Evolutionary conservation across 768 basidiomycete genomes (phyloP).

Genomic region (Lactarius akahatsu): DNA sequence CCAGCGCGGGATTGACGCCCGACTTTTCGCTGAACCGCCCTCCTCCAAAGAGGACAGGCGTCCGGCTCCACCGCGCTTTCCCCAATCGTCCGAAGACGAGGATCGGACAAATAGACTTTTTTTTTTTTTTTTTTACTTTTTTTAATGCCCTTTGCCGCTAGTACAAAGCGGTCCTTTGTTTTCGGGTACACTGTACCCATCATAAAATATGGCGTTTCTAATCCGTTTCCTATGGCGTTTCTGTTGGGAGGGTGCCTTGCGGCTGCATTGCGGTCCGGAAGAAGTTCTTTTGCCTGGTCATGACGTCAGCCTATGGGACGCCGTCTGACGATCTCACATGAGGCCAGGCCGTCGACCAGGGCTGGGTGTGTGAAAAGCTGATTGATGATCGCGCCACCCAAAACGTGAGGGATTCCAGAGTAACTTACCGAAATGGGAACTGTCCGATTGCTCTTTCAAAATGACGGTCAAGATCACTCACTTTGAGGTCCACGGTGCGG

Average conservation of each 20-base stretch:
- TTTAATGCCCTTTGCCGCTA: background rate
- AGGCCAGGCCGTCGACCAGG: background rate
- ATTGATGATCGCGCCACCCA: background rate
- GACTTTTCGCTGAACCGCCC: slow-evolving; percentile 30
- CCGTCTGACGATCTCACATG: background rate
- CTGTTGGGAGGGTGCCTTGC: background rate
- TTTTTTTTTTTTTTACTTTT: background rate
- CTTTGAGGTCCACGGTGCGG: slow-evolving; percentile 57
- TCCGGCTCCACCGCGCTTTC: slow-evolving; percentile 5
- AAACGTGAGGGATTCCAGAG: too few relatives aligned
- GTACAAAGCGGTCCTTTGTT: background rate
- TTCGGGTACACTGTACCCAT: background rate
- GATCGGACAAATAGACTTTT: slow-evolving; percentile 15
- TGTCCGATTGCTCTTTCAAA: background rate
- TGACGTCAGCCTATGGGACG: background rate
- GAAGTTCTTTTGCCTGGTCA: background rate
- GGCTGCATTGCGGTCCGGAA: background rate
- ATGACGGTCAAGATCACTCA: slow-evolving; percentile 50
- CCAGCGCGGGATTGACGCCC: slow-evolving; percentile 28
- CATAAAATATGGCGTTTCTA: background rate
- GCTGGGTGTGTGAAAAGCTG: background rate
- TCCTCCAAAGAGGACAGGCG: slow-evolving; percentile 30
- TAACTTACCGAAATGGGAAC: background rate
- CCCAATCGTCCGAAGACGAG: slow-evolving; percentile 12
- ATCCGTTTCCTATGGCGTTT: background rate